A percentile compares a stretch with the other conserved stretches of the same genome.
phyloP scores from a whole-genome alignment of 305 asterid species.

The Rubia occidens region DNA sequence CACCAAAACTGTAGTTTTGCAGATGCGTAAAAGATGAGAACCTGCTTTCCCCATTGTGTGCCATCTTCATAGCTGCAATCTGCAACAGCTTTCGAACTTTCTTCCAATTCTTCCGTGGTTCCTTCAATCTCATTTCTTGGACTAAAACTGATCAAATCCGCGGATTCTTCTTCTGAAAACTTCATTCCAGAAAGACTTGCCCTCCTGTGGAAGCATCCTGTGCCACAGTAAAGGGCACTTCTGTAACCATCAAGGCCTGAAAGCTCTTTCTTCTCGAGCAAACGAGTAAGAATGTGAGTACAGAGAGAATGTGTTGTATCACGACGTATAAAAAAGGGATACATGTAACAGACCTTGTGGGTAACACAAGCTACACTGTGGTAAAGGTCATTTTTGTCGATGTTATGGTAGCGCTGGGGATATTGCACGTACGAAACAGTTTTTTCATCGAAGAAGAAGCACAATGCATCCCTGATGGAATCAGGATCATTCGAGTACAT shows the following conservation, averaged over 20 bases:
- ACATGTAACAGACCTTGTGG: conserved; percentile 23
- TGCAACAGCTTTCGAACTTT: conserved; percentile 41
- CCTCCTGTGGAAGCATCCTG: conserved; percentile 77
- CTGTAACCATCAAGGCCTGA: conserved; percentile 55
- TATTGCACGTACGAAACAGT: conserved; percentile 38
- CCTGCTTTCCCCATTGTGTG: conserved; percentile 81
- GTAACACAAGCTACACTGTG: conserved; percentile 22
- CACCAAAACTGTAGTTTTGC: too few species aligned
- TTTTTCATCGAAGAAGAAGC: conserved; percentile 67
- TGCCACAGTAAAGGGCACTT: conserved; percentile 52
- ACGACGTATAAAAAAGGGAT: too few species aligned
- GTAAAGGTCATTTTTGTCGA: conserved; percentile 44
- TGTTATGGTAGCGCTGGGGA: conserved; percentile 49
- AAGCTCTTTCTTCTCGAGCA: conserved; percentile 48
- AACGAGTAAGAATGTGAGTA: not conserved
- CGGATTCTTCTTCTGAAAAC: conserved; percentile 16
- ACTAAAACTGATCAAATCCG: conserved; percentile 16
- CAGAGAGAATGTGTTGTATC: too few species aligned
- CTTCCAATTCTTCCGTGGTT: conserved; percentile 41
- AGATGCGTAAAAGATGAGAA: not conserved
- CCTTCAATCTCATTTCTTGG: conserved; percentile 16
- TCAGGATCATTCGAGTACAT: conserved; percentile 74
- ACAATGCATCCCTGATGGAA: conserved; percentile 46
- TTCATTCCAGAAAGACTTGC: conserved; percentile 43
- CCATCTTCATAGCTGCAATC: conserved; percentile 56